phyloP scores from a whole-genome alignment of 352 stramenopile species.

The Pythium grandisporangium region DNA sequence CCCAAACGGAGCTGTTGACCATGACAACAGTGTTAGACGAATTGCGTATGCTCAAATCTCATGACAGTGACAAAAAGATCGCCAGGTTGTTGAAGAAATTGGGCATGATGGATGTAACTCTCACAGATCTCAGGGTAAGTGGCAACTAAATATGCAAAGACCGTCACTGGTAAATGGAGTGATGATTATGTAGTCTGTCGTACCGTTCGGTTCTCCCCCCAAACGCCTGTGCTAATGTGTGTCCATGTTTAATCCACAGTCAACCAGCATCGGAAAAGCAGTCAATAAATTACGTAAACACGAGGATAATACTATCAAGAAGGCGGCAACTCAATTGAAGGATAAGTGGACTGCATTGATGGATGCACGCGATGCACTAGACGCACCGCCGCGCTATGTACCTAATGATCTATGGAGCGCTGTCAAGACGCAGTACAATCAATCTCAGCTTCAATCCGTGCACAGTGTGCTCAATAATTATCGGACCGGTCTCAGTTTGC shows the following conservation, averaged over 20 bases:
- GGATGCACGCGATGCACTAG: conserved; percentile 46
- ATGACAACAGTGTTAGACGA: conserved; percentile 60
- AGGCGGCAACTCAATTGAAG: conserved; percentile 39
- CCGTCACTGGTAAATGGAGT: no score
- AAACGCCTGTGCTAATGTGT: no score
- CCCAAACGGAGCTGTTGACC: conserved; percentile 57
- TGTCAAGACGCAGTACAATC: conserved; percentile 75
- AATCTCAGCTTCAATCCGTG: conserved; percentile 81
- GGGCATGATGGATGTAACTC: conserved; percentile 56
- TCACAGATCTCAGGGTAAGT: conserved; percentile 72
- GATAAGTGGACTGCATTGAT: conserved; percentile 78
- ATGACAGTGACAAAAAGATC: conserved; percentile 25
- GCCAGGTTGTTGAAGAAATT: conserved; percentile 58
- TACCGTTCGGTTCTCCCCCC: no score
- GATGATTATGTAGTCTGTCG: no score
- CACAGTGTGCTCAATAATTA: conserved; percentile 87
- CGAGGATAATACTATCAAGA: conserved; percentile 36
- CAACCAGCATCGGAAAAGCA: conserved; percentile 78
- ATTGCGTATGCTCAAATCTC: conserved; percentile 23
- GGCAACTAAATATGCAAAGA: no score
- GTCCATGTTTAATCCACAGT: conserved; percentile 24
- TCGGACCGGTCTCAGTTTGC: conserved; percentile 65
- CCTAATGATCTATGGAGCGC: conserved; percentile 54
- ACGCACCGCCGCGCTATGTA: conserved; percentile 51
- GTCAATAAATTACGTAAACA: conserved; percentile 84